phyloP scores from a whole-genome alignment of 129 eudicot genomes.

The Helianthus tuberosus region DNA sequence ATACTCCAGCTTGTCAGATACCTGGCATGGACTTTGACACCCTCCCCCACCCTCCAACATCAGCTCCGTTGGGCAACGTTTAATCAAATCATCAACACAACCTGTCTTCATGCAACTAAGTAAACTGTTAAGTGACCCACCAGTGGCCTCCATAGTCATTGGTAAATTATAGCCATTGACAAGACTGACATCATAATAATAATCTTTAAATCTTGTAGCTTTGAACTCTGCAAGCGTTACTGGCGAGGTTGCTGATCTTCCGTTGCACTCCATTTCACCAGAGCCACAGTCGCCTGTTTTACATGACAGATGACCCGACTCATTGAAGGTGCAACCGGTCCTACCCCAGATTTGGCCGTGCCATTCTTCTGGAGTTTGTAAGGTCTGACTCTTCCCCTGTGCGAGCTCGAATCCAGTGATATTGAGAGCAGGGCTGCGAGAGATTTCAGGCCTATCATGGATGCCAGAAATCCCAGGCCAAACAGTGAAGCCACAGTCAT shows the following conservation, averaged over 20 bases:
- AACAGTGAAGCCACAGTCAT: conserved; percentile 44
- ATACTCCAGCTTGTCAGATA: conserved; percentile 30
- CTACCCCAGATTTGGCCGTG: conserved; percentile 39
- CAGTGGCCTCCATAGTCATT: conserved; percentile 36
- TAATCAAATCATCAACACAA: conserved; percentile 34
- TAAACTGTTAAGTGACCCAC: conserved; percentile 29
- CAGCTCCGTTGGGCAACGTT: conserved; percentile 38
- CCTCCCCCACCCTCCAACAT: conserved; percentile 31
- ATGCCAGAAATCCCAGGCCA: conserved; percentile 53
- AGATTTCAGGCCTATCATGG: conserved; percentile 47
- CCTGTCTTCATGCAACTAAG: conserved; percentile 32
- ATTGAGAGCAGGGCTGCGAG: conserved; percentile 14
- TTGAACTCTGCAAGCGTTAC: background rate
- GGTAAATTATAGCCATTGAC: conserved; percentile 43
- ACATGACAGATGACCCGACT: conserved; percentile 12
- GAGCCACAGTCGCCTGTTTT: conserved; percentile 32
- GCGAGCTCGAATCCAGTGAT: too few species aligned
- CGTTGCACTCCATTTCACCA: conserved; percentile 9
- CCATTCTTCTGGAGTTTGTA: conserved; percentile 43
- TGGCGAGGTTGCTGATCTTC: too few species aligned
- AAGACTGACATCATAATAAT: conserved; percentile 31
- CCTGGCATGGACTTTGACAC: conserved; percentile 45
- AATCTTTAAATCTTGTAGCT: too few species aligned
- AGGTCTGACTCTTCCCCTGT: too few species aligned
- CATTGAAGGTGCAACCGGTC: conserved; percentile 21